phyloP scores from a whole-genome alignment of 1,284 basidiomycete genomes.

The Melampsora americana region DNA sequence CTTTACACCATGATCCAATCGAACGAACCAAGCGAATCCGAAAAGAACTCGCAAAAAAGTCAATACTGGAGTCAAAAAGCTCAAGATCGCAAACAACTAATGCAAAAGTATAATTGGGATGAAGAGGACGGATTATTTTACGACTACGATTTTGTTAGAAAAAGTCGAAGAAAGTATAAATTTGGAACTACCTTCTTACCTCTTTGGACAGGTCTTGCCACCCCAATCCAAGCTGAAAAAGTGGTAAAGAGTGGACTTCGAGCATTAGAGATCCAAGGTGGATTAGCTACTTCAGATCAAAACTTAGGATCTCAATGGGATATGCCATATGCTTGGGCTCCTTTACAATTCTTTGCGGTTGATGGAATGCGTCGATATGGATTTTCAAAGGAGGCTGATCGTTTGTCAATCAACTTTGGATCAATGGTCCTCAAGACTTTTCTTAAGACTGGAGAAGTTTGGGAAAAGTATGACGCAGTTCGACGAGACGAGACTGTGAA shows the following conservation, averaged over 20 bases:
- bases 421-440: slow-evolving; percentile 39
- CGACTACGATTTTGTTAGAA: slow-evolving; percentile 30
- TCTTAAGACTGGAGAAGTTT: slow-evolving; percentile 4
- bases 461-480: slow-evolving; percentile 38
- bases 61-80: background rate
- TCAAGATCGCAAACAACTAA: background rate
- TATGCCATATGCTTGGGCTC: slow-evolving; percentile 37
- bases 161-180: slow-evolving; percentile 15
- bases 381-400: background rate
- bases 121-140: slow-evolving; percentile 26
- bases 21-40: background rate
- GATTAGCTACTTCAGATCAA: slow-evolving; percentile 20
- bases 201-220: slow-evolving; percentile 29
- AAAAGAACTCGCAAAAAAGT: background rate
- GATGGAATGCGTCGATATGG: slow-evolving; percentile 29
- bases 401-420: slow-evolving; percentile 26
- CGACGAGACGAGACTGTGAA: slow-evolving; percentile 20
- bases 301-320: slow-evolving; percentile 33
- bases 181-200: slow-evolving; percentile 36
- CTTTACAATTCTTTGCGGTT: slow-evolving; percentile 36
- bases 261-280: slow-evolving; percentile 17
- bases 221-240: slow-evolving; percentile 1
- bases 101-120: slow-evolving; percentile 33
- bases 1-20: slow-evolving; percentile 14
- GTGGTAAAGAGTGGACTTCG: background rate